Evolutionary conservation across 2,329 filamentous ascomycete genomes (phyloP), one percentile per base, ranked within the genome.

Genomic region (Diplodia mutila): DNA sequence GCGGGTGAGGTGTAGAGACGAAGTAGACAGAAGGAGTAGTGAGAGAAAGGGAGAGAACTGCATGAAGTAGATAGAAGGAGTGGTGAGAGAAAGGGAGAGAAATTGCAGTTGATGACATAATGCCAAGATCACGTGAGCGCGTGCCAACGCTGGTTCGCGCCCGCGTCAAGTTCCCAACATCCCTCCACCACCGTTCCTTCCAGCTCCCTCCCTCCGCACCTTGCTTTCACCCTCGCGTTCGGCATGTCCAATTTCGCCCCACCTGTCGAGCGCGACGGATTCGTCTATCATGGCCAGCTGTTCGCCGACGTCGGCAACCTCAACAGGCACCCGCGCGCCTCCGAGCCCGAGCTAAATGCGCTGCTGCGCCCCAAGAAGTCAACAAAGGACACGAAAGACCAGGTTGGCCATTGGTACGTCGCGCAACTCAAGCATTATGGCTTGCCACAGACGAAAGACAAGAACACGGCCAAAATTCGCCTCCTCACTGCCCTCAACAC

Each of bases 361-460:
- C 69, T 79, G 1, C 70, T 79, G 9, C 74, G 74, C 18, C 76
- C 76, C 55, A 64, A 42, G 53, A 67, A 59, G 27, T 67, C 11
- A 51, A 61, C 21, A 59, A 72, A 71, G 18, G 39, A 21, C 12
- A 59, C 68, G 0, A 80, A 83, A 53, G 85, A 89, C 71, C 82
- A 82, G 52, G 83, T 86, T 0, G 86, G 81, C 1, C 86, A 89
- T 70, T 90, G 85, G 84, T 90, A 87, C 68, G 83, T 87, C 69
- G 86, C 87, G 0, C 87, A 90, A 69, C 80, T 89, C 12, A 76
- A 87, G 4, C 88, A 90, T 75, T 90, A 89, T 76, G 87, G 86
- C 1, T 79, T 90, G 0, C 80, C 79, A 7, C 81, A 82, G 0
- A 86, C 85, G 21, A 87, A 86, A 72, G 81, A 82, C 53, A 89